These are phyloP conservation scores for Dictyostelium firmibasis DNA, from an alignment of 78 protist species.

Conservation along the genomic window DNA sequence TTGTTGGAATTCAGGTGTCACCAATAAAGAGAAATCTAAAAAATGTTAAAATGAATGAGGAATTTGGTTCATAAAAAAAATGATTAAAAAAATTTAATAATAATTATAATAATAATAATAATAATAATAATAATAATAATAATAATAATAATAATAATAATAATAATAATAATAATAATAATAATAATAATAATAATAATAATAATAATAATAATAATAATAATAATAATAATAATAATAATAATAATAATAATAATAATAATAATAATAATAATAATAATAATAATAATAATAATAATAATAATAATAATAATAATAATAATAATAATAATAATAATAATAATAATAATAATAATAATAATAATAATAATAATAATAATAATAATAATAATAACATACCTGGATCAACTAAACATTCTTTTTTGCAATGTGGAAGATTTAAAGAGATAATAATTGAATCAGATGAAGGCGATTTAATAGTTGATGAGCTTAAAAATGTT, in stretches of 20 bases:
- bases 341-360: no score
- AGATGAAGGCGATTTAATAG: not conserved
- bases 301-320: not conserved
- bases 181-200: not conserved
- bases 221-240: not conserved
- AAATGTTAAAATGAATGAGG: no score
- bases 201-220: not conserved
- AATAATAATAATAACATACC: not conserved
- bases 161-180: not conserved
- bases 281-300: not conserved
- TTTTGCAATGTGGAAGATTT: constrained; percentile 1
- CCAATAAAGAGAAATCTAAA: not conserved
- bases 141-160: not conserved
- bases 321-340: not conserved
- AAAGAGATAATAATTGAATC: not conserved
- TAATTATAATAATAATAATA: not conserved
- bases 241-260: not conserved
- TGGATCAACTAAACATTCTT: not conserved
- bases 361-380: not conserved
- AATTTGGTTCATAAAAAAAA: no score
- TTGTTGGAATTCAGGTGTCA: not conserved
- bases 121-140: not conserved
- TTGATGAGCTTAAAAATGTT: not conserved
- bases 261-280: not conserved
- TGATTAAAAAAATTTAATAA: not conserved